Evolutionary conservation across 2,329 filamentous ascomycete species (phyloP), one percentile per base, ranked within the genome.

Genomic region (Clonostachys chloroleuca): DNA sequence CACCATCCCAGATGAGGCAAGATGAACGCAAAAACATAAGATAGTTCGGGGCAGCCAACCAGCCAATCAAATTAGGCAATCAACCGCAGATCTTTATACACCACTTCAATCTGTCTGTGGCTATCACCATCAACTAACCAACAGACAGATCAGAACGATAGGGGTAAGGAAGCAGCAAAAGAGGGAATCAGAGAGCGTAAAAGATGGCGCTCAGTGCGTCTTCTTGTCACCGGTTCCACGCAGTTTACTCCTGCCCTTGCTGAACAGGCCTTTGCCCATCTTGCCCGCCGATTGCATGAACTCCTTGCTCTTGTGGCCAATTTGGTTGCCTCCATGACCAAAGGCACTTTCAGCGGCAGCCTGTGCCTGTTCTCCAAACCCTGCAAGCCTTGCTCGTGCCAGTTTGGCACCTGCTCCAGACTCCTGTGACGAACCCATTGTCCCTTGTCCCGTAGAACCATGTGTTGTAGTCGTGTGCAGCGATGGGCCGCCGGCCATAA

Each of bases 181-280:
- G 6, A 4, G 24, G 24, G 24, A 30, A 30, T 10, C 24, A 1
- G 24, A 30, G 24, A 3, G 24, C 24, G 2, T 30, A 4, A 30
- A 30, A 30, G 24, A 10, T 30, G 24, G 65, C 57, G 56, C 63
- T 80, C 74, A 86, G 72, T 83, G 79, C 84, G 89, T 90, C 87
- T 92, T 88, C 89, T 95, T 95, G 68, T 94, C 89, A 61, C 84
- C 82, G 53, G 80, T 80, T 62, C 77, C 80, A 52, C 78, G 74
- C 64, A 96, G 83, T 67, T 89, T 92, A 70, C 81, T 92, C 70
- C 88, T 92, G 56, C 92, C 89, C 71, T 95, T 95, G 54, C 87
- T 90, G 65, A 96, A 85, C 53, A 96, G 68, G 45, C 92, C 92
- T 72, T 96, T 96, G 43, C 92, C 91, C 49, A 90, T 89, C 62